Conservation (phyloP, 352 stramenopile genomes). For the Thalassiosira mediterranea region DNA sequence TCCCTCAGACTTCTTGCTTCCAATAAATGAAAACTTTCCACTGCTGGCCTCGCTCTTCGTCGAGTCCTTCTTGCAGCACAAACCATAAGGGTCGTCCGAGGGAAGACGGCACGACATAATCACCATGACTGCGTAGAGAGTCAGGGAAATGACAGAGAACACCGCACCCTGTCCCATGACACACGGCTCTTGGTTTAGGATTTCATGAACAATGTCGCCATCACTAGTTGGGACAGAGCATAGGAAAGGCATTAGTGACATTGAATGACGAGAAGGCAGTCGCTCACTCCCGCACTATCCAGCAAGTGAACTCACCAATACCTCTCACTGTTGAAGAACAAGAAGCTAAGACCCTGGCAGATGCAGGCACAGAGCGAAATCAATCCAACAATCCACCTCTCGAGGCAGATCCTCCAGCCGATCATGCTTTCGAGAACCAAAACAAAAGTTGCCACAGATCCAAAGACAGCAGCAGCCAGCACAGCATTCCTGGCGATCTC, state of each 20-base stretch:
- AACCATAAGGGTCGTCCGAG: constrained; percentile 32
- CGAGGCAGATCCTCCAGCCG: constrained; percentile 32
- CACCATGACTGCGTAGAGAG: constrained; percentile 32
- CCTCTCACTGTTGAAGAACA: constrained; percentile 49
- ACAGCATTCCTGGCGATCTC: constrained; percentile 37
- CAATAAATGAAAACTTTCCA: background rate
- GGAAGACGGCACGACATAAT: constrained; percentile 33
- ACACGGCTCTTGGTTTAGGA: constrained; percentile 42
- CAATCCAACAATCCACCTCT: constrained; percentile 34
- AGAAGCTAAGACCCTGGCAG: constrained; percentile 35
- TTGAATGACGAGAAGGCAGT: no score
- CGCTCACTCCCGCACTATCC: constrained; percentile 1
- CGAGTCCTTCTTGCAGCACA: constrained; percentile 22
- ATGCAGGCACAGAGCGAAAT: constrained; percentile 24
- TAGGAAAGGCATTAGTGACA: no score
- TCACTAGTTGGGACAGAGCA: no score
- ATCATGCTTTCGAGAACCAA: constrained; percentile 29
- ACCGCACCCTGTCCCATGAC: constrained; percentile 21
- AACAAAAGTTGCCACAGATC: constrained; percentile 19
- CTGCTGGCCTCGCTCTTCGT: background rate
- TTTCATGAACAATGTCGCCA: constrained; percentile 48
- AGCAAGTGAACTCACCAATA: no score
- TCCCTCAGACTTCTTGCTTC: constrained; percentile 11
- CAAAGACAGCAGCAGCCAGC: constrained; percentile 19
- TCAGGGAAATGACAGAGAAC: constrained; percentile 19